Evolutionary conservation across 1,139 yeast species (phyloP).

Genomic region (Candida labiduridarum): DNA sequence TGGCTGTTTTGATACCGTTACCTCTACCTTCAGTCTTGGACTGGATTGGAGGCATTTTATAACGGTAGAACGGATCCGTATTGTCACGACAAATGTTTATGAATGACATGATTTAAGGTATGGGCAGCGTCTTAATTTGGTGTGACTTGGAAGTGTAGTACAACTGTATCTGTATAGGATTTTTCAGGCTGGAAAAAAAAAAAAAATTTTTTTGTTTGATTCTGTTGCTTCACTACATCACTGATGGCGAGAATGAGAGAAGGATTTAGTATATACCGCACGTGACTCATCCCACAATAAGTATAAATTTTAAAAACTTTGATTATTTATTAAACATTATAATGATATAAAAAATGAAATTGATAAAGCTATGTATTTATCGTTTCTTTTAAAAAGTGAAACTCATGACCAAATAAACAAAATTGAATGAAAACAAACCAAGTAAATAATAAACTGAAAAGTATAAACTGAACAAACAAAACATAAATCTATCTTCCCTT

Average conservation of each 20-base stretch:
- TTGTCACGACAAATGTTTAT: conserved; percentile 96
- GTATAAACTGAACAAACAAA: not conserved
- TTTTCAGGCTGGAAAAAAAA: conserved; percentile 1
- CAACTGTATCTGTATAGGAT: not conserved
- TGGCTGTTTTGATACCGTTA: conserved; percentile 97
- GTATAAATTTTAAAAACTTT: not conserved
- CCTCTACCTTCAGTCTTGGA: conserved; percentile 99
- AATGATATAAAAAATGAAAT: not conserved
- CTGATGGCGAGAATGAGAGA: not conserved
- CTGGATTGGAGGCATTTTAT: conserved; percentile 97
- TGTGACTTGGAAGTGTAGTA: not conserved
- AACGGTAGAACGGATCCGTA: conserved; percentile 97
- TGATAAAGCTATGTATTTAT: not conserved
- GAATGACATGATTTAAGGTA: conserved; percentile 59
- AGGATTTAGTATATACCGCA: not conserved
- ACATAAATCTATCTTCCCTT: not conserved
- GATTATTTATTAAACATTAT: conserved; percentile 4
- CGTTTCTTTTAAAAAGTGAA: not conserved
- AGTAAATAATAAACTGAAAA: not conserved
- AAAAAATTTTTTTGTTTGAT: not conserved
- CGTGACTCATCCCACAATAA: not conserved
- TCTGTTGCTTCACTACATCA: not conserved
- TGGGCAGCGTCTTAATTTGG: not conserved
- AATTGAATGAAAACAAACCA: not conserved
- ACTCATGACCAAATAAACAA: not conserved